Evolutionary conservation across 345 rosid genomes (phyloP), one percentile per base, ranked within the genome.

Genomic region (Sonneratia caseolaris): DNA sequence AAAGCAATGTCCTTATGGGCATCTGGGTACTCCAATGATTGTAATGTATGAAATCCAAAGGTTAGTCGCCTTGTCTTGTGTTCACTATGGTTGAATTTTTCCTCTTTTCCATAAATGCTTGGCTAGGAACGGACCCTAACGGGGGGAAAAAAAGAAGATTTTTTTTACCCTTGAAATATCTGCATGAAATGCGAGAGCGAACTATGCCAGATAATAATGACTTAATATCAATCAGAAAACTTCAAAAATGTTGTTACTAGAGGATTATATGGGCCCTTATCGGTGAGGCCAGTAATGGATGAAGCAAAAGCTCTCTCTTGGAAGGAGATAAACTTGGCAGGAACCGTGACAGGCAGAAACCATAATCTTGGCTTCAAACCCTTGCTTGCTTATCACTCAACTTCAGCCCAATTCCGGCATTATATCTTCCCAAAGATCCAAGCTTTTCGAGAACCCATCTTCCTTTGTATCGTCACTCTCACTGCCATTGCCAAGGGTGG

Each of bases 401-500:
- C 45, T 4, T 42, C 45, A 42, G 45, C 45, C 45, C 45, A 42
- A 4, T 42, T 9, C 3, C 45, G 32, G 32, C 32, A 27, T 1
- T 1, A 27, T 27, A 27, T 27, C 15, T 36, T 14, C 3, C 64
- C 8, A 74, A 42, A 37, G 64, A 42, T 42, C 45, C 45, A 5
- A 42, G 36, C 53, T 55, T 61, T 40, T 42, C 47, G 51, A 71
- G 66, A 21, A 75, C 83, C 67, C 49, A 65, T 35, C 43, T 53
- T 64, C 81, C 57, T 70, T 79, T 64, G 27, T 19, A 19, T 19
- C 47, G 72, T 56, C 66, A 15, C 77, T 83, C 43, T 68, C 78
- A 37, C 43, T 66, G 51, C 76, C 87, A n/a, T 27, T 64, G 45
- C 75, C 89, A 5, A 69, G 81, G 4, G 86, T 76, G 72, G 87